Evolutionary conservation across 257 asterid species (phyloP).

Genomic region (Fraxinus americana): DNA sequence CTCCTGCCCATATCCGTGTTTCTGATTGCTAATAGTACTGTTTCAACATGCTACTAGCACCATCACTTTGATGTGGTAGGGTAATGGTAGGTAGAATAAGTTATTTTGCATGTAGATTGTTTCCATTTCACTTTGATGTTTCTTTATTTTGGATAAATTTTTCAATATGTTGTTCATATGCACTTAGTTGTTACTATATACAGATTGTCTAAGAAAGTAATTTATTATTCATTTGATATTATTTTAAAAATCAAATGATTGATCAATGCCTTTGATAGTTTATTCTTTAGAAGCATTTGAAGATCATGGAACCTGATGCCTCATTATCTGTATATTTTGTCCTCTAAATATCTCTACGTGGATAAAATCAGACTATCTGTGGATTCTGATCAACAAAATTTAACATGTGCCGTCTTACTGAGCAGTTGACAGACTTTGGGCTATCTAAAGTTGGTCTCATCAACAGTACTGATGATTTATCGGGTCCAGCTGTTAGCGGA

Average conservation of each 20-base stretch:
- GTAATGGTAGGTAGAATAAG: not conserved
- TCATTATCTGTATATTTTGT: slow-evolving; percentile 20
- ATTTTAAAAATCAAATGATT: not conserved
- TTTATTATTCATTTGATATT: slow-evolving; percentile 8
- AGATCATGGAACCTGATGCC: slow-evolving; percentile 19
- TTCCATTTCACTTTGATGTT: not conserved
- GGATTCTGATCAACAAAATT: slow-evolving; percentile 24
- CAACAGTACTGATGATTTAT: slow-evolving; percentile 95
- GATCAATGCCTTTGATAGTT: slow-evolving; percentile 1
- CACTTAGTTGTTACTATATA: not conserved
- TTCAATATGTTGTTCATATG: not conserved
- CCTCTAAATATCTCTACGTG: not conserved
- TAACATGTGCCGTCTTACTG: slow-evolving; percentile 24
- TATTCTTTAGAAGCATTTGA: slow-evolving; percentile 13
- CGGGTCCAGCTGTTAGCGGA: slow-evolving; percentile 95
- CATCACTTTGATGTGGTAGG: not conserved
- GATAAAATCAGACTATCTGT: slow-evolving; percentile 14
- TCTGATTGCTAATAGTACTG: slow-evolving; percentile 1
- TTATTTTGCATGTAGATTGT: not conserved
- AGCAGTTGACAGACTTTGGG: slow-evolving; percentile 98
- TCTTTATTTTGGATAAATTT: not conserved
- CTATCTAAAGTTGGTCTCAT: slow-evolving; percentile 98
- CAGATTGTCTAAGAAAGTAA: slow-evolving; percentile 1
- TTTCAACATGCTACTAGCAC: not conserved
- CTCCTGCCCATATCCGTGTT: not conserved